These are phyloP conservation scores for Orbilia blumenaviensis DNA, from an alignment of 2,329 filamentous ascomycete species.

Conservation along the genomic window DNA sequence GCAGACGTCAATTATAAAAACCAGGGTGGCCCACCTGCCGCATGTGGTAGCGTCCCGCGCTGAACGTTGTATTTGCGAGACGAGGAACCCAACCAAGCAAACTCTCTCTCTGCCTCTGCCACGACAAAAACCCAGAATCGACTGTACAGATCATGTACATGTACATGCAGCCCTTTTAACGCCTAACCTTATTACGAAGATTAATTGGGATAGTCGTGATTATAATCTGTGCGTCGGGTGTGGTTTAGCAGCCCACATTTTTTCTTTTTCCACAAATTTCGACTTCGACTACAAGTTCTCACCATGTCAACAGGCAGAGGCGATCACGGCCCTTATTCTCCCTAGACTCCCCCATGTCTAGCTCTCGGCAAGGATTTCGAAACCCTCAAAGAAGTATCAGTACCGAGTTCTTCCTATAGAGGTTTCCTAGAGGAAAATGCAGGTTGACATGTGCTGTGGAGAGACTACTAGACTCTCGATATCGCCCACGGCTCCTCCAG, in stretches of 20 bases:
- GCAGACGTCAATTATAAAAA: constrained; percentile 51
- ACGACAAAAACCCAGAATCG: constrained; percentile 50
- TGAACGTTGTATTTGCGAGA: constrained; percentile 48
- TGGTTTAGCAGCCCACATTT: constrained; percentile 4
- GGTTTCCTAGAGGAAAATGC: constrained; percentile 11
- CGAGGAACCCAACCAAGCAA: constrained; percentile 22
- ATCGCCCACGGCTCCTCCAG: constrained; percentile 39
- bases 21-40: constrained; percentile 51
- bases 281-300: constrained; percentile 1
- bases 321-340: constrained; percentile 16
- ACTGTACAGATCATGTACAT: constrained; percentile 46
- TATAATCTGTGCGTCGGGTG: constrained; percentile 48
- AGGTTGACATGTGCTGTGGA: constrained; percentile 41
- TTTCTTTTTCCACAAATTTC: constrained; percentile 45
- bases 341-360: not conserved
- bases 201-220: constrained; percentile 9
- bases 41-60: constrained; percentile 48
- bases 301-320: constrained; percentile 4
- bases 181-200: constrained; percentile 49
- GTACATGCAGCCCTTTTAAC: constrained; percentile 21
- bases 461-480: constrained; percentile 22
- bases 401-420: constrained; percentile 28
- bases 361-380: constrained; percentile 26
- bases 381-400: constrained; percentile 28
- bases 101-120: constrained; percentile 9